phyloP scores from a whole-genome alignment of 306 rosid genomes.

The Alnus rubra region DNA sequence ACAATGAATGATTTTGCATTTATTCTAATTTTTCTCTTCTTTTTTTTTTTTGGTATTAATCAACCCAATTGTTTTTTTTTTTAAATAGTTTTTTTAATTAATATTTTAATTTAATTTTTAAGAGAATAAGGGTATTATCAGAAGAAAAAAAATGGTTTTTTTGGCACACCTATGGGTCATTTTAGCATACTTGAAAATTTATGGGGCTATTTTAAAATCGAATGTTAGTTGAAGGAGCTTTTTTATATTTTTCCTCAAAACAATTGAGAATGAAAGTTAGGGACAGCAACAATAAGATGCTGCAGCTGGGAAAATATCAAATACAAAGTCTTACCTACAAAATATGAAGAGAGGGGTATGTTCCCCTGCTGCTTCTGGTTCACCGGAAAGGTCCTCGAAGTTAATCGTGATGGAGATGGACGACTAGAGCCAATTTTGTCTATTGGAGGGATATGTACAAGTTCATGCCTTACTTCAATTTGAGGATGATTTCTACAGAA shows the following conservation, averaged over 20 bases:
- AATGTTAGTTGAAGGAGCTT: too few species aligned
- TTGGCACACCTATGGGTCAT: too few species aligned
- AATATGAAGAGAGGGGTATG: slow-evolving; percentile 38
- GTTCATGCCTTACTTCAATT: slow-evolving; percentile 70
- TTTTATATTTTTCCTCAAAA: slow-evolving; percentile 14
- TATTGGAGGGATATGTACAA: slow-evolving; percentile 34
- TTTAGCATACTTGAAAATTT: too few species aligned
- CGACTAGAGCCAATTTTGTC: slow-evolving; percentile 34
- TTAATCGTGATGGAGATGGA: slow-evolving; percentile 42
- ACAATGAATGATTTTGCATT: too few species aligned
- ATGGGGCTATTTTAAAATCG: too few species aligned
- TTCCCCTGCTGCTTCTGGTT: slow-evolving; percentile 39
- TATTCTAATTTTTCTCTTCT: too few species aligned
- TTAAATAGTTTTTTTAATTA: too few species aligned
- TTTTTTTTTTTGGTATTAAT: too few species aligned
- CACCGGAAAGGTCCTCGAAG: slow-evolving; percentile 38
- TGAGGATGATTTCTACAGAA: slow-evolving; percentile 66
- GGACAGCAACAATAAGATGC: slow-evolving; percentile 6
- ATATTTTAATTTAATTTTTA: too few species aligned
- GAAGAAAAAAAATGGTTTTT: too few species aligned
- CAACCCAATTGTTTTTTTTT: too few species aligned
- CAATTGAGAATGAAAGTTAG: slow-evolving; percentile 26
- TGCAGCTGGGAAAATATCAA: not conserved
- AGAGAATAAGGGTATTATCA: too few species aligned
- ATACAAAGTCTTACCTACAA: slow-evolving; percentile 50